Base-by-base conservation (phyloP, 345 rosid species). In the Orychophragmus violaceus region DNA sequence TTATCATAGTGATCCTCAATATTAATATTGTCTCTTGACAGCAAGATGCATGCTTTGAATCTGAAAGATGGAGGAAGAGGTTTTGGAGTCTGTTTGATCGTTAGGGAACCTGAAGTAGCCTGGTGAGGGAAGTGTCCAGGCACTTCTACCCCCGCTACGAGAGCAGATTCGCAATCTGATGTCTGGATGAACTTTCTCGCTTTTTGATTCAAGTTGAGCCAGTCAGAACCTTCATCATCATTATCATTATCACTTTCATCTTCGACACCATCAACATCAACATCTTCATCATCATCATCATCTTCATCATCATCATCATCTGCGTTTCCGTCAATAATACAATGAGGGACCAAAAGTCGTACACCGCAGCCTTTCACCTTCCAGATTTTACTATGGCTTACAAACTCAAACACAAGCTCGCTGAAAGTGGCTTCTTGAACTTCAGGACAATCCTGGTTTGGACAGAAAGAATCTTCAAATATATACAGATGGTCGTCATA, bases 11-110 rank as follows among this genome's bases (percentile, higher is more conserved):
- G n/a, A n/a, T 36, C 42, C 16, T 36, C 42, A 16, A 36, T 14
- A 36, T 36, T 36, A 36, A 36, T 36, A 36, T 3, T 13, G 46
- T 0, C 19, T 41, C 27, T 9, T 25, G 35, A 25, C 16, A 54
- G 42, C 70, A 66, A 54, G 32, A 66, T 10, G 61, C 71, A 66
- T 28, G 53, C 53, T 19, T 28, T 54, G n/a, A 28, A 66, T 41
- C 9, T 54, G 7, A 41, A 54, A 23, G 22, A 29, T 28, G 41
- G 13, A 12, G 62, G 16, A 41, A 53, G 16, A 18, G 7, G 54
- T 49, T 14, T 4, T 18, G 36, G 29, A 39, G 49, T 41, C 14
- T 37, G 21, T 22, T 29, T 54, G 41, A 66, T 54, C 6, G 32
- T 55, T 19, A 54, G 29, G 29, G 30, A 66, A n/a, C 5, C 28